These are phyloP conservation scores for Pterulicium gracile DNA, from an alignment of 1,284 basidiomycete genomes.

Conservation along the genomic window DNA sequence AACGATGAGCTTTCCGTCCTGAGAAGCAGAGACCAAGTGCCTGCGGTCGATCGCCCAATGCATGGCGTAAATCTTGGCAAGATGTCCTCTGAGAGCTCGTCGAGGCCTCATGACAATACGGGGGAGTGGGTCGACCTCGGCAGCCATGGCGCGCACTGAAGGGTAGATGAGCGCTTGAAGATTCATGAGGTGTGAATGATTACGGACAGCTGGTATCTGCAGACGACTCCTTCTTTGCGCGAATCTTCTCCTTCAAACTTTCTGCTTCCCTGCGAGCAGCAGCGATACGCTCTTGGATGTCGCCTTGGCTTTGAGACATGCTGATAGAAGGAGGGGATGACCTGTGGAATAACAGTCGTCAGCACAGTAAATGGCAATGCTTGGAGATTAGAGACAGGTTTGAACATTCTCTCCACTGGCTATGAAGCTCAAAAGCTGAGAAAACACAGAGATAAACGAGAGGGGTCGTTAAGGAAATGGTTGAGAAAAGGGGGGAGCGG, in stretches of 20 bases:
- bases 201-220: slow-evolving; percentile 91
- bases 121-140: slow-evolving; percentile 89
- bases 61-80: slow-evolving; percentile 99
- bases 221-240: slow-evolving; percentile 88
- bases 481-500: no score
- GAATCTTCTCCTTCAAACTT: slow-evolving; percentile 94
- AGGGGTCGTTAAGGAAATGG: no score
- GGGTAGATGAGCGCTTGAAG: slow-evolving; percentile 7
- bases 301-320: slow-evolving; percentile 75
- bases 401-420: no score
- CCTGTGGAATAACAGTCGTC: no score
- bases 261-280: slow-evolving; percentile 95
- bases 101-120: slow-evolving; percentile 94
- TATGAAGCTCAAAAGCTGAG: no score
- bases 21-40: slow-evolving; percentile 96
- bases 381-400: no score
- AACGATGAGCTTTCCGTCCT: slow-evolving; percentile 98
- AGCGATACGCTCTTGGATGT: slow-evolving; percentile 91
- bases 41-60: slow-evolving; percentile 97
- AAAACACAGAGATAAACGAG: no score
- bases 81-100: slow-evolving; percentile 90
- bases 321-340: slow-evolving; percentile 8
- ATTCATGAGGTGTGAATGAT: slow-evolving; percentile 3
- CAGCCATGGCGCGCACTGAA: slow-evolving; percentile 90
- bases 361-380: no score